Evolutionary conservation across 164 flowering plant species (phyloP).

Genomic region (Sextonia rubra): DNA sequence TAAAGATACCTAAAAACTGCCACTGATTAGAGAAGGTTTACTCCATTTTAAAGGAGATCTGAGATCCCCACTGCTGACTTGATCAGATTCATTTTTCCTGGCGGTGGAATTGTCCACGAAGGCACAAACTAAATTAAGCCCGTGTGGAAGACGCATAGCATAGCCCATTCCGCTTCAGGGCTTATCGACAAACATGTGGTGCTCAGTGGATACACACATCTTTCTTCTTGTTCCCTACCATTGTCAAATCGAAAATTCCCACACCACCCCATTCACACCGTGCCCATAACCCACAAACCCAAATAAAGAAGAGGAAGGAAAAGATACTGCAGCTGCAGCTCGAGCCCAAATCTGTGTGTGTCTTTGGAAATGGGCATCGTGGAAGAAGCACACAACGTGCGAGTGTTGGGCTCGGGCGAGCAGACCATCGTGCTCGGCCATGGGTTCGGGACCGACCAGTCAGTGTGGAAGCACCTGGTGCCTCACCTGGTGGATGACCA

Average conservation of each 20-base stretch:
- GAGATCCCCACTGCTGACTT: too few relatives aligned
- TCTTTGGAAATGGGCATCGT: constrained; percentile 35
- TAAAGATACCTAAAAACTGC: too few relatives aligned
- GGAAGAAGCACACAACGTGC: constrained; percentile 48
- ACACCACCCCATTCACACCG: background rate
- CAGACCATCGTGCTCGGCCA: constrained; percentile 38
- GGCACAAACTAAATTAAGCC: too few relatives aligned
- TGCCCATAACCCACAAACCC: background rate
- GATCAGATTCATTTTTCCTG: too few relatives aligned
- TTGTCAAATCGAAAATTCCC: background rate
- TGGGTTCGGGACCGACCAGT: constrained; percentile 61
- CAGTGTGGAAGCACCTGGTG: constrained; percentile 51
- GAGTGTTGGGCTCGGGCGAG: constrained; percentile 36
- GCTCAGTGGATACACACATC: background rate
- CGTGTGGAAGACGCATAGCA: too few relatives aligned
- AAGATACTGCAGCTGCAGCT: too few relatives aligned
- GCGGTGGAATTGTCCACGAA: too few relatives aligned
- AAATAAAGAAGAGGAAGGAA: background rate
- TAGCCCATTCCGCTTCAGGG: background rate
- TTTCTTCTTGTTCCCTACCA: background rate
- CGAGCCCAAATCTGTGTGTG: background rate
- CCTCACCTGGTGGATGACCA: constrained; percentile 39
- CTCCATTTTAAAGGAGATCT: too few relatives aligned
- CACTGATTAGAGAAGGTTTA: too few relatives aligned
- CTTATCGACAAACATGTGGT: background rate